Conservation (phyloP, 2,329 filamentous ascomycete species). For the Colletotrichum sp. region DNA sequence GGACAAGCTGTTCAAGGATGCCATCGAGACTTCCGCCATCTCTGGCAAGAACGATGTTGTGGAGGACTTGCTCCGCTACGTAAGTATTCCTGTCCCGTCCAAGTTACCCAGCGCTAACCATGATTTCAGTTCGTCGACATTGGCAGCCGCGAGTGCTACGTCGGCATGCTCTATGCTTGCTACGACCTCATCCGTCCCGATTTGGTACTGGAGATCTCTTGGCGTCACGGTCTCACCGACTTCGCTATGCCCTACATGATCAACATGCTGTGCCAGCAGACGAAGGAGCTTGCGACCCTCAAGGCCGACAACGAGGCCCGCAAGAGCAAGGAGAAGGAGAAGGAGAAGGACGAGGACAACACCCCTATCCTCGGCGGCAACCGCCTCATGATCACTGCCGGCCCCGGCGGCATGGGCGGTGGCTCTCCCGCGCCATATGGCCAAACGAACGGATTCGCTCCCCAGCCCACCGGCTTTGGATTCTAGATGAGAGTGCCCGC, state of each 20-base stretch:
- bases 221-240: conserved; percentile 92
- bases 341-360: conserved; percentile 88
- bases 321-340: conserved; percentile 74
- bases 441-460: conserved; percentile 86
- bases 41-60: conserved; percentile 91
- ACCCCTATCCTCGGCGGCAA: conserved; percentile 90
- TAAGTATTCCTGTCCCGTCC: conserved; percentile 61
- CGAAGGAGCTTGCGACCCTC: conserved; percentile 79
- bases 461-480: conserved; percentile 83
- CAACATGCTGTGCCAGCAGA: conserved; percentile 93
- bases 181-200: conserved; percentile 96
- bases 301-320: conserved; percentile 97
- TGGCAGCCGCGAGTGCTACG: conserved; percentile 97
- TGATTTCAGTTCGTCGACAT: conserved; percentile 89
- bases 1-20: conserved; percentile 99
- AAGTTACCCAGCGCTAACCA: conserved; percentile 33
- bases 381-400: conserved; percentile 95
- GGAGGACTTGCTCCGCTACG: conserved; percentile 94
- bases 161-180: conserved; percentile 99
- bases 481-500: conserved; percentile 44
- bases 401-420: conserved; percentile 61
- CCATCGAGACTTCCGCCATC: conserved; percentile 95
- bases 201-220: conserved; percentile 92
- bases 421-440: conserved; percentile 72
- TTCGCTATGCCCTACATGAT: conserved; percentile 99